Evolutionary conservation across 2,329 filamentous ascomycete genomes (phyloP).

Genomic region (Colletotrichum sp.): DNA sequence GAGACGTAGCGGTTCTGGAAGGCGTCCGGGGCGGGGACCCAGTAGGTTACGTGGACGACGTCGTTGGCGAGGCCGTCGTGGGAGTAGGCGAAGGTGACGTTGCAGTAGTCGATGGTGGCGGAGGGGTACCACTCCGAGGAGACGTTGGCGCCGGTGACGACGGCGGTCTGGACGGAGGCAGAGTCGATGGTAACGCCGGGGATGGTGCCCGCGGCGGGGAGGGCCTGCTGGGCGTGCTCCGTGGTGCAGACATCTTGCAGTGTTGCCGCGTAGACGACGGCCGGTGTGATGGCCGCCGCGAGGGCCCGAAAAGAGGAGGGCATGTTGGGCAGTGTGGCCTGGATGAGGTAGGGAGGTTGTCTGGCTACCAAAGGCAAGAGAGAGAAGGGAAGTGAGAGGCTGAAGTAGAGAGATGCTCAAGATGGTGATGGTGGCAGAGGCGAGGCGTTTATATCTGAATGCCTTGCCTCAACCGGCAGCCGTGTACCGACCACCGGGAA

Average conservation of each 20-base stretch:
- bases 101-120: conserved; percentile 45
- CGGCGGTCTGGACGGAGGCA: conserved; percentile 29
- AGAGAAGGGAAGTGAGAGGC: background rate
- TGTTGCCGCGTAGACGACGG: conserved; percentile 18
- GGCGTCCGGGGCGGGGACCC: conserved; percentile 43
- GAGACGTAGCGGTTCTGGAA: conserved; percentile 52
- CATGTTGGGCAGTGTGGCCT: background rate
- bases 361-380: background rate
- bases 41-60: conserved; percentile 40
- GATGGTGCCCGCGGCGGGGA: conserved; percentile 26
- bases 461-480: background rate
- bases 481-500: background rate
- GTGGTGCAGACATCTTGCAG: conserved; percentile 25
- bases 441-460: background rate
- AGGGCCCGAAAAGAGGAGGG: background rate
- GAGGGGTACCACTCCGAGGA: conserved; percentile 32
- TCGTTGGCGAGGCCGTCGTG: conserved; percentile 41
- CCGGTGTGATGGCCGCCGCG: background rate
- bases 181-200: conserved; percentile 30
- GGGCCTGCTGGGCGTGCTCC: conserved; percentile 23
- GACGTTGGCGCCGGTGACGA: conserved; percentile 35
- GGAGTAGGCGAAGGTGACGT: conserved; percentile 49
- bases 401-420: background rate
- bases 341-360: background rate
- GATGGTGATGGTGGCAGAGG: background rate